These are phyloP conservation scores for Cephaloascus fragrans DNA, from an alignment of 805 yeast species.

Conservation along the genomic window DNA sequence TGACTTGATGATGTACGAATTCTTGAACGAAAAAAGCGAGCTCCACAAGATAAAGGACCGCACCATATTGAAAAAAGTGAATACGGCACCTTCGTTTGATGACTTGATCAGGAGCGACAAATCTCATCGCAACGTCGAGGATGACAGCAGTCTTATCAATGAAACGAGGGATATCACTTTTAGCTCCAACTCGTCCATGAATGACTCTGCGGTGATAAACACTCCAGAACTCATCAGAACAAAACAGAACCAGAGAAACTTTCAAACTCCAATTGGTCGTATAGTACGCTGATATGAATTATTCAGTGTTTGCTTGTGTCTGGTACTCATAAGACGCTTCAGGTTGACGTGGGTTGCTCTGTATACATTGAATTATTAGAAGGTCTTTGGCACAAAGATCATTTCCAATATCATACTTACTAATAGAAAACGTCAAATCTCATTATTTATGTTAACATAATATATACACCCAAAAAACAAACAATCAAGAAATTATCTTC, in stretches of 20 bases:
- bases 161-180: not conserved
- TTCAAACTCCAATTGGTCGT: not conserved
- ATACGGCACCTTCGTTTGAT: not conserved
- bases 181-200: not conserved
- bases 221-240: not conserved
- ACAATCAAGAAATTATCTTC: not conserved
- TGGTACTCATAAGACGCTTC: not conserved
- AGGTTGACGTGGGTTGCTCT: too few relatives aligned
- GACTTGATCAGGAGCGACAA: not conserved
- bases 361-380: too few relatives aligned
- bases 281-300: not conserved
- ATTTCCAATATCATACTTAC: too few relatives aligned
- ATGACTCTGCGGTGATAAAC: not conserved
- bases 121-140: not conserved
- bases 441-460: too few relatives aligned
- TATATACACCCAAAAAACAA: not conserved
- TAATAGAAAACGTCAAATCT: too few relatives aligned
- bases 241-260: not conserved
- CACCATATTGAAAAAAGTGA: not conserved
- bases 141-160: not conserved
- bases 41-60: not conserved
- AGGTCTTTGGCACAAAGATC: too few relatives aligned
- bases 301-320: too few relatives aligned
- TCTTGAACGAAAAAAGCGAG: not conserved
- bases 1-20: not conserved